Percentiles rank a stretch among this genome's conserved stretches.
Evolutionary conservation across 805 yeast genomes (phyloP).

Genomic region (Cyberlindnera meyerae): DNA sequence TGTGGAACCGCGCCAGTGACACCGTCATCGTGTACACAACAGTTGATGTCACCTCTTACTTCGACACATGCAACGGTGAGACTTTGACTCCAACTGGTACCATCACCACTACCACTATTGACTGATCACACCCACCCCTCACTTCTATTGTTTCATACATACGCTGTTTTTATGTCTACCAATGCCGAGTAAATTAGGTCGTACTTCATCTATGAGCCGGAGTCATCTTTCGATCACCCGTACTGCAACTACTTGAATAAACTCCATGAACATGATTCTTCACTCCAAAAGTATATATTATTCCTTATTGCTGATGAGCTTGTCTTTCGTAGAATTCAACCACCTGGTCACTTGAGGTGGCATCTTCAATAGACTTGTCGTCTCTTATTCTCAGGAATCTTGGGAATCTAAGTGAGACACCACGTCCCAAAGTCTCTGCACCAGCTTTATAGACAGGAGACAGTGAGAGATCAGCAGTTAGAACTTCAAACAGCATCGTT

Average conservation of each 20-base stretch:
- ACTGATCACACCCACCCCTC: not conserved
- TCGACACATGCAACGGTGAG: slow-evolving; percentile 15
- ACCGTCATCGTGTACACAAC: slow-evolving; percentile 6
- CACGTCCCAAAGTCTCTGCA: slow-evolving; percentile 63
- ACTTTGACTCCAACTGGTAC: not conserved
- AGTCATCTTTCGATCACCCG: too few species aligned
- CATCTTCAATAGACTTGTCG: slow-evolving; percentile 81
- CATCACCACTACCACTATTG: slow-evolving; percentile 1
- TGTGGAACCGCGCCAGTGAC: slow-evolving; percentile 1
- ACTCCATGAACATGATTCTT: not conserved
- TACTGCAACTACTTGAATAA: too few species aligned
- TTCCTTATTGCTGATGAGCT: slow-evolving; percentile 23
- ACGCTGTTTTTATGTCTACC: too few species aligned
- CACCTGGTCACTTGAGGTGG: slow-evolving; percentile 79
- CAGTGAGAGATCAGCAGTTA: slow-evolving; percentile 85
- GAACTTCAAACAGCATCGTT: slow-evolving; percentile 73
- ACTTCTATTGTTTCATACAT: too few species aligned
- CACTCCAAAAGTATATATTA: not conserved
- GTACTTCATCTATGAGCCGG: too few species aligned
- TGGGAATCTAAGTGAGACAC: slow-evolving; percentile 85
- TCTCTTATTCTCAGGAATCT: slow-evolving; percentile 79
- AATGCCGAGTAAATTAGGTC: too few species aligned
- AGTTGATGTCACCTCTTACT: slow-evolving; percentile 4
- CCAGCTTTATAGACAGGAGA: slow-evolving; percentile 91
- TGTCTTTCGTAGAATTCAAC: slow-evolving; percentile 80